Conservation (phyloP, 2,329 filamentous ascomycete species). For the Fusarium cicatricum region DNA sequence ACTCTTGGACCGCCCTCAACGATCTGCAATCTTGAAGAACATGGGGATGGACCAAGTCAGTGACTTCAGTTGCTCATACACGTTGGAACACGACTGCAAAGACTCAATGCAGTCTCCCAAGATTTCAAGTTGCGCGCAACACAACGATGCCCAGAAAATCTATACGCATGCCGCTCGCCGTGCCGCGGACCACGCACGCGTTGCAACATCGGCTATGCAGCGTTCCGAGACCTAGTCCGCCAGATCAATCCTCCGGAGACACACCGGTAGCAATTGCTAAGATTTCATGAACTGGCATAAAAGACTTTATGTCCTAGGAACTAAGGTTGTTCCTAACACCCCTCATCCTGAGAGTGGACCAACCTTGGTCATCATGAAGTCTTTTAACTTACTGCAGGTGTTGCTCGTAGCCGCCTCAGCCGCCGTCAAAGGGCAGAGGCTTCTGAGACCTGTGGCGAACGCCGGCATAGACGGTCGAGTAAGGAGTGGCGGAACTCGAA, state of each 20-base stretch:
- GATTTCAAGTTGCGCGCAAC: slow-evolving; percentile 2
- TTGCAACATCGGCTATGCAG: slow-evolving; percentile 27
- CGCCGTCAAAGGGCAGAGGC: slow-evolving; percentile 13
- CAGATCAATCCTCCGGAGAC: slow-evolving; percentile 37
- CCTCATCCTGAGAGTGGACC: neutral
- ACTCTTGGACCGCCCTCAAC: no score
- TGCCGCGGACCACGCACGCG: slow-evolving; percentile 17
- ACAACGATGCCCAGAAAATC: slow-evolving; percentile 10
- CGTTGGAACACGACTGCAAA: neutral
- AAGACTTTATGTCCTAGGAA: neutral
- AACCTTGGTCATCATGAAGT: slow-evolving; percentile 25
- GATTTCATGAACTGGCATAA: slow-evolving; percentile 5
- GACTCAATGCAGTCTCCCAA: slow-evolving; percentile 15
- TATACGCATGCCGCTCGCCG: slow-evolving; percentile 18
- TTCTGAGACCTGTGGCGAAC: neutral
- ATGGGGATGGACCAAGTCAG: no score
- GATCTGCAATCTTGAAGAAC: no score
- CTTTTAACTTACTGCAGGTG: slow-evolving; percentile 20
- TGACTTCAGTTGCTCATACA: neutral
- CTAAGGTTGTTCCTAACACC: neutral
- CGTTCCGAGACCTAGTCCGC: slow-evolving; percentile 28
- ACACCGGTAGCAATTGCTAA: slow-evolving; percentile 10
- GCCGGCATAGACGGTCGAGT: slow-evolving; percentile 2
- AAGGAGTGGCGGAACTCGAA: slow-evolving; percentile 22
- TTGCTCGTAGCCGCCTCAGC: slow-evolving; percentile 18